Evolutionary conservation across 495 filamentous ascomycete genomes (phyloP), one percentile per base, ranked within the genome.

Genomic region (Penicillium herquei): DNA sequence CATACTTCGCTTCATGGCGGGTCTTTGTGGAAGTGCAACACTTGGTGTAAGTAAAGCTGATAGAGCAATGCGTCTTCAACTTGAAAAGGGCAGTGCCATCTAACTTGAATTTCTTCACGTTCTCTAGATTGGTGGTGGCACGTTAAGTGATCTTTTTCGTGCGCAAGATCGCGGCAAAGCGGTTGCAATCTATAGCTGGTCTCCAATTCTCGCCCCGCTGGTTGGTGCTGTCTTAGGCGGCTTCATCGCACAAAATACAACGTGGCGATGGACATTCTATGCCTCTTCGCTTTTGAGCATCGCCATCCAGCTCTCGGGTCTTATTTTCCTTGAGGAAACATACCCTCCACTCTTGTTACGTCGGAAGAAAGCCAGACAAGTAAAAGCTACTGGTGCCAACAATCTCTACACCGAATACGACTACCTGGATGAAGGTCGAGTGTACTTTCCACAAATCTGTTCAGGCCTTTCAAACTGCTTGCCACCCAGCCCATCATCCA

Each of bases 401-500:
- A 86, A 90, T 63, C 76, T 86, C 39, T 78, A 81, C 58, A 90
- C 87, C 8, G 83, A 89, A 57, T 84, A 68, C 59, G 87, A 91
- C 32, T 43, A 34, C 68, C 68, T 13, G 69, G 80, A 52, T 72
- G 63, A 73, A 31, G 18, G 21, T 18, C 14, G 16, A 31, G n/a
- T 14, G 9, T 2, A 43, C 14, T 87, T 33, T 57, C 67, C 21
- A 67, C 43, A 3, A 70, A 78, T 0, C 67, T 86, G 13, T 61
- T 75, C 46, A 76, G 83, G 0, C 81, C 83, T 5, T 83, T 85
- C 61, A 68, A 68, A 3, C 68, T 87, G 14, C 71, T 87, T 31
- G 61, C 68, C 47, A 80, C 76, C 0, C 75, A 78, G 49, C 74
- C 78, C 7, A 75, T 80, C 52, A 53, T 81, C 21, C 68, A 73